Base-by-base conservation (phyloP, 306 rosid species). In the Begonia peltatifolia region DNA sequence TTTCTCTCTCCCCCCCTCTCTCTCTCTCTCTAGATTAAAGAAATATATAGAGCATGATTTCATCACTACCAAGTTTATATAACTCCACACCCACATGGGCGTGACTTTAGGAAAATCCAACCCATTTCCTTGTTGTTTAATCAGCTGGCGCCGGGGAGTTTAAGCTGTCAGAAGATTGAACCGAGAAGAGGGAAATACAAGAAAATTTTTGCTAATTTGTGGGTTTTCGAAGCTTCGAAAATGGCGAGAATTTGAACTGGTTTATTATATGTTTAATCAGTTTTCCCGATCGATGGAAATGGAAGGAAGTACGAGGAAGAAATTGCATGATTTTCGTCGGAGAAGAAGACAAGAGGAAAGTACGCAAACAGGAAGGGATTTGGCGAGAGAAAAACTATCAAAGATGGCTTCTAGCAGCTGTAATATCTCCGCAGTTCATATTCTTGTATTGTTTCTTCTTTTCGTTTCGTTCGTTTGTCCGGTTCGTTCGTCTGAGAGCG, bases 51-150 rank as follows among this genome's bases (percentile, higher is more conserved):
- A 53, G 65, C 88, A 73, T 75, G 80, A 80, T 75, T 73, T 79
- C 86, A 63, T 76, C 85, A 70, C 83, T 50, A 56, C 58, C 74
- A 50, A 44, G 63, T 71, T 71, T 81, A 68, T 78, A 81, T 76
- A 71, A 67, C 77, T 80, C 72, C 77, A 63, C 36, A 62, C 70
- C 75, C 83, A 81, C 86, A 78, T 84, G 84, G 74, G 49, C 72
- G 75, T 70, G 75, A 53, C 76, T 74, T 70, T 35, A 74, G 68
- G 53, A 56, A 65, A 78, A 71, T 71, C 63, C 75, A 68, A 78
- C 49, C 62, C 41, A 30, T 14, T 57, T 47, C 64, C 17, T 44
- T 44, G 54, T 44, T 58, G 68, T 76, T 71, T 76, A 67, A 56
- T 80, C 62, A 50, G 47, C 72, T 59, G 59, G 41, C 54, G 55